phyloP scores from a whole-genome alignment of 768 basidiomycete species.

The Termitomyces sp. region DNA sequence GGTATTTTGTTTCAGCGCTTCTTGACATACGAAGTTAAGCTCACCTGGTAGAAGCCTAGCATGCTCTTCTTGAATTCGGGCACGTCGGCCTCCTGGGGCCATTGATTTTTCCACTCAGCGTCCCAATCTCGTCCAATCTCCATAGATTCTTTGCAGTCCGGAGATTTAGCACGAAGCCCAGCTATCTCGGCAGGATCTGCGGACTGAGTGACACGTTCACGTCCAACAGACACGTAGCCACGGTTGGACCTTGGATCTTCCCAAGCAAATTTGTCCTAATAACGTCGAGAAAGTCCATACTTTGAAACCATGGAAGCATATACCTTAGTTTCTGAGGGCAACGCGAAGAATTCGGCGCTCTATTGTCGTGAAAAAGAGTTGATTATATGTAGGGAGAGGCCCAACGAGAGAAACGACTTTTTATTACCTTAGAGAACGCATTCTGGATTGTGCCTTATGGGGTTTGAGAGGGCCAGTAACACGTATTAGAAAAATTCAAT shows the following conservation, averaged over 20 bases:
- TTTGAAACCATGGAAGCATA: neutral
- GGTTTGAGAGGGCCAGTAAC: neutral
- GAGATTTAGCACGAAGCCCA: constrained; percentile 62
- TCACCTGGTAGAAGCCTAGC: constrained; percentile 68
- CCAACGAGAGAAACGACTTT: neutral
- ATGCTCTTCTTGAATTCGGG: constrained; percentile 69
- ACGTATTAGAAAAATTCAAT: constrained; percentile 4
- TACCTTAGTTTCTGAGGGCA: constrained; percentile 61
- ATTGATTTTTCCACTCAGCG: constrained; percentile 68
- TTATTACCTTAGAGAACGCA: constrained; percentile 58
- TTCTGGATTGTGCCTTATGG: constrained; percentile 41
- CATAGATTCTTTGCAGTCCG: constrained; percentile 82
- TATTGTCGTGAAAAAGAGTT: constrained; percentile 18
- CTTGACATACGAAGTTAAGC: constrained; percentile 9
- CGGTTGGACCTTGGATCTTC: constrained; percentile 82
- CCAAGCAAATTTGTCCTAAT: constrained; percentile 64
- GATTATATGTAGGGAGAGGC: neutral
- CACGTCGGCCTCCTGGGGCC: constrained; percentile 60
- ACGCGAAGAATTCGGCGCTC: constrained; percentile 72
- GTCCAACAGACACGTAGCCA: constrained; percentile 75
- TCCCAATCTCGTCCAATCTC: constrained; percentile 89
- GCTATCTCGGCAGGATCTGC: constrained; percentile 69
- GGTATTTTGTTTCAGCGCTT: neutral
- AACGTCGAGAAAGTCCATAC: neutral
- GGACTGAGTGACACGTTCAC: constrained; percentile 78